Evolutionary conservation across 2,329 filamentous ascomycete genomes (phyloP), one percentile per base, ranked within the genome.

Genomic region (Moelleriella libera): DNA sequence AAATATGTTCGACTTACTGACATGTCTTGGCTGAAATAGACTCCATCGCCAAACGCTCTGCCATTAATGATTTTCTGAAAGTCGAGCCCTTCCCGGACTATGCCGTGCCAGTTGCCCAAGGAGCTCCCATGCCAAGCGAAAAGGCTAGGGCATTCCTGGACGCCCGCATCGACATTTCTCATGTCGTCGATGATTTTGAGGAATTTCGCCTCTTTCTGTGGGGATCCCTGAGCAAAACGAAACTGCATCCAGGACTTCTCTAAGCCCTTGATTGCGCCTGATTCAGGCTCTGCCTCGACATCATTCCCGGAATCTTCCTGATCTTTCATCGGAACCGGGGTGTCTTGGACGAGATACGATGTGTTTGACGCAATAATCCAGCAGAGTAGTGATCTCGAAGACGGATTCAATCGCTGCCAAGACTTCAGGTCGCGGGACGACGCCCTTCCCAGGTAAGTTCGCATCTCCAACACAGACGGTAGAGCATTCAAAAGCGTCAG

Each of bases 291-390:
- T 21, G 21, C 21, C 21, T 21, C 21, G 21, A 21, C 21, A 21
- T 3, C 21, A 21, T 21, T 21, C 21, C 21, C 21, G 21, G 21
- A 21, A 21, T 21, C 21, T 21, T 21, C 21, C 21, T 21, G 21
- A 21, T 21, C 21, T 21, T 2, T 21, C 21, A 31, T 30, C 43
- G 45, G 41, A 7, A 49, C 48, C 37, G 45, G 9, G 31, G 45
- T 37, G 28, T 92, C 81, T 54, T 90, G 81, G 43, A 90, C 72
- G 50, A 96, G 92, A 55, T 83, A 89, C 1, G 89, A 90, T 43
- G 87, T 74, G 56, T 95, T 95, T 0, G 88, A 94, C 0, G 88
- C 85, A 49, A 96, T 78, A 51, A 95, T 85, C 89, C 89, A 96
- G 46, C 85, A 76, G 21, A 96, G 66, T 0, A 94, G 63, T 21